Evolutionary conservation across 352 stramenopile species (phyloP).

Genomic region (Peronospora belbahrii): DNA sequence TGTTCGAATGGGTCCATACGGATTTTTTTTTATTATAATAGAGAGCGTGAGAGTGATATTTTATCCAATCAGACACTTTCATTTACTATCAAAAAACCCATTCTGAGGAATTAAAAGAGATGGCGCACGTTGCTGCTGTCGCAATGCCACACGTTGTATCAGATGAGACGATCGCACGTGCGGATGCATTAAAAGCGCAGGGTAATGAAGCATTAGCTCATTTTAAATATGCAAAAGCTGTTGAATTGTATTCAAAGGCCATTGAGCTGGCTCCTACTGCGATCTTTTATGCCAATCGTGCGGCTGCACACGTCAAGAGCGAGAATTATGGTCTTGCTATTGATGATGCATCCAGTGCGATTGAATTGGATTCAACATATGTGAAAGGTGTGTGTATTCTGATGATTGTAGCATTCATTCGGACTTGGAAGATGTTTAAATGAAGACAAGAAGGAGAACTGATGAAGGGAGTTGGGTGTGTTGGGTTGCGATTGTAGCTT

Average conservation of each 20-base stretch:
- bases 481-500: constrained; percentile 39
- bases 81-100: background rate
- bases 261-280: constrained; percentile 85
- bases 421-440: too few species aligned
- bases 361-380: constrained; percentile 92
- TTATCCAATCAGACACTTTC: background rate
- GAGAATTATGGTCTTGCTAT: constrained; percentile 98
- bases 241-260: constrained; percentile 86
- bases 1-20: too few species aligned
- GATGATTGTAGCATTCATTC: too few species aligned
- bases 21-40: too few species aligned
- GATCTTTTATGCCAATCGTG: constrained; percentile 92
- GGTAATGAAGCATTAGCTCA: constrained; percentile 78
- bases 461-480: background rate
- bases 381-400: constrained; percentile 81
- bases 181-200: constrained; percentile 75
- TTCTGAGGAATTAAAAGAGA: constrained; percentile 12
- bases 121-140: constrained; percentile 33
- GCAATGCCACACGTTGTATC: constrained; percentile 51
- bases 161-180: constrained; percentile 47
- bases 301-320: constrained; percentile 95
- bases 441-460: background rate
- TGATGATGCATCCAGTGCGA: constrained; percentile 91
- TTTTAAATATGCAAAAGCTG: constrained; percentile 73
- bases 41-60: too few species aligned